Evolutionary conservation across 2,329 filamentous ascomycete genomes (phyloP).

Genomic region (Volutella citrinella): DNA sequence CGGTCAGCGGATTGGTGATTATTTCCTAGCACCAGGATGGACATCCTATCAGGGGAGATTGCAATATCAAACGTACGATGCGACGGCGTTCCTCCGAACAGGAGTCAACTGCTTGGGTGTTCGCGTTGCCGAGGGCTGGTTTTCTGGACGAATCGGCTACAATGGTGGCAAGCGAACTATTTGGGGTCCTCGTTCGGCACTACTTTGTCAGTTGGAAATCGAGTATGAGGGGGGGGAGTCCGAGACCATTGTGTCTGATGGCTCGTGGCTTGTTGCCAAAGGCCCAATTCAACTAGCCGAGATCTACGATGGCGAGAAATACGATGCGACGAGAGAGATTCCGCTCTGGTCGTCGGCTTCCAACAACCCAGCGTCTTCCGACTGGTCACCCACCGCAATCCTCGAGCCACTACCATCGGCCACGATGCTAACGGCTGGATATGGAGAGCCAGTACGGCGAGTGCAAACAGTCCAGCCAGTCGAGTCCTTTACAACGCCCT

Average conservation of each 20-base stretch:
- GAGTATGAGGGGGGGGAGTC: not conserved
- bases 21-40: conserved; percentile 48
- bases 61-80: conserved; percentile 50
- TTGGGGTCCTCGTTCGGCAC: conserved; percentile 8
- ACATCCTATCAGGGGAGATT: conserved; percentile 45
- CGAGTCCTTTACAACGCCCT: conserved; percentile 31
- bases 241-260: conserved; percentile 27
- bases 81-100: conserved; percentile 34
- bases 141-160: conserved; percentile 30
- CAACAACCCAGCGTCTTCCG: too few species aligned
- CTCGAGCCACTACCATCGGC: too few species aligned
- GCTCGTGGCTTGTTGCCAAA: conserved; percentile 33
- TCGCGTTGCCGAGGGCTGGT: conserved; percentile 47
- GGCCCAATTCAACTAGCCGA: conserved; percentile 34
- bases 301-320: conserved; percentile 51
- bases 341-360: not conserved
- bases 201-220: conserved; percentile 9
- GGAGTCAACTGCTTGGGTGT: conserved; percentile 32
- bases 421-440: conserved; percentile 33
- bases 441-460: conserved; percentile 43
- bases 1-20: conserved; percentile 34
- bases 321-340: conserved; percentile 36
- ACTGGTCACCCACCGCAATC: conserved; percentile 31
- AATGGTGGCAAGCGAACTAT: conserved; percentile 9
- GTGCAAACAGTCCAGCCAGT: conserved; percentile 27